Base-by-base conservation (phyloP, 2,329 filamentous ascomycete genomes). In the Pyrenochaeta sp. region DNA sequence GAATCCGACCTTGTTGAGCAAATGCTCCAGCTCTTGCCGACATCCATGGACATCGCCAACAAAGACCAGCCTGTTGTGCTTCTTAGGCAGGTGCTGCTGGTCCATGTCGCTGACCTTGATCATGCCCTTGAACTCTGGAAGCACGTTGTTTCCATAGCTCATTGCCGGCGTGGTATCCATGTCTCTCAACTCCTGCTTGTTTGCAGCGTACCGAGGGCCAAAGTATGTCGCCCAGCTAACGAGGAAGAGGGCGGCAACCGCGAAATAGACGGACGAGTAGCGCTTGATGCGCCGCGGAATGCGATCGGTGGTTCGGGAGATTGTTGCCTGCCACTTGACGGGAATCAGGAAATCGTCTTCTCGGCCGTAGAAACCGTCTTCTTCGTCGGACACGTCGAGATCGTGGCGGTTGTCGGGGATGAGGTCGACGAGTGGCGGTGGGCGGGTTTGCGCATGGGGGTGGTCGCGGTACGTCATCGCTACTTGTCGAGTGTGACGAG, bases 11-110 rank as follows among this genome's bases (percentile, higher is more conserved):
- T 91, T 87, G 4, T 83, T 72, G 21, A 98, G 82, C 11, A 98
- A 81, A 14, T 81, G 54, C 58, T 73, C 61, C 23, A 75, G 81
- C 56, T 92, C 85, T 11, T 83, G 73, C 63, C 86, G 86, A 80
- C 95, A 95, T 43, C 95, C 95, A 78, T 98, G 94, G 12, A 98
- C 91, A 77, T 99, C 95, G 49, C 95, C 94, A 30, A 98, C 82
- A 56, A 98, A 82, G 30, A 98, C 80, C 20, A 99, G 79, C 15
- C 92, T 82, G 48, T 83, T 85, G 27, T 76, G 71, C 32, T 68
- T 66, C 35, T 69, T 61, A 10, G 83, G 83, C 11, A 85, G 58
- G 43, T 82, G 69, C 3, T 71, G 61, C 21, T 76, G 62, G 60
- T 85, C 79, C 58, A 88, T 63, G 12, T 77, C 76, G 61, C 77